Percentiles rank a stretch among this genome's conserved stretches.
phyloP scores from a whole-genome alignment of 257 asterid species.

The Lithospermum erythrorhizon region DNA sequence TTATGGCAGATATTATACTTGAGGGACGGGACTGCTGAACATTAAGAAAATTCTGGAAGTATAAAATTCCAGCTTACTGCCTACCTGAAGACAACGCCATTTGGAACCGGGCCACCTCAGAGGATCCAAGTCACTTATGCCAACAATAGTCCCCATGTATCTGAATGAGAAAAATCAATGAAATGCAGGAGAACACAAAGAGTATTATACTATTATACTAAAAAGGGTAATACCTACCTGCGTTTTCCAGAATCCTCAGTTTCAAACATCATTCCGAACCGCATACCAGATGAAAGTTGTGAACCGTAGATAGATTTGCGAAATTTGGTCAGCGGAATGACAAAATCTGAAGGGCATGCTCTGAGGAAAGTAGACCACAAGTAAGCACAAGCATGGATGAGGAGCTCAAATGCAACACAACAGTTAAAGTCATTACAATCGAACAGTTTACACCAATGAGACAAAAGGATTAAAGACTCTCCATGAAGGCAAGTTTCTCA shows the following conservation, averaged over 20 bases:
- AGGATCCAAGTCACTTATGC: conserved; percentile 77
- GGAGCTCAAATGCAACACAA: not conserved
- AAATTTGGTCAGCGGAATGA: conserved; percentile 60
- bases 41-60: not conserved
- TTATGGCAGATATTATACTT: not conserved
- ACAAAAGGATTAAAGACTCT: not conserved
- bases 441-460: not conserved
- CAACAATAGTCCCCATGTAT: conserved; percentile 79
- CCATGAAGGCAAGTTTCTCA: not conserved
- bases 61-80: not conserved
- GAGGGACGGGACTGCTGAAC: not conserved
- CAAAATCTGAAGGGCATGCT: conserved; percentile 94
- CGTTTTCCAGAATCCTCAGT: conserved; percentile 92
- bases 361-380: conserved; percentile 25
- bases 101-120: conserved; percentile 92
- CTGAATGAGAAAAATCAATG: conserved; percentile 20
- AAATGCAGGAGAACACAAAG: not conserved
- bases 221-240: conserved; percentile 31
- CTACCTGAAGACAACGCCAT: conserved; percentile 94
- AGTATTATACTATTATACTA: not conserved
- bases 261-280: conserved; percentile 97
- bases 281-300: conserved; percentile 76
- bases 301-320: conserved; percentile 63
- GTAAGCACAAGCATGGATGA: not conserved
- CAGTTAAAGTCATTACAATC: not conserved